Conservation (phyloP, 257 asterid genomes). For the Fraxinus quadrangulata region DNA sequence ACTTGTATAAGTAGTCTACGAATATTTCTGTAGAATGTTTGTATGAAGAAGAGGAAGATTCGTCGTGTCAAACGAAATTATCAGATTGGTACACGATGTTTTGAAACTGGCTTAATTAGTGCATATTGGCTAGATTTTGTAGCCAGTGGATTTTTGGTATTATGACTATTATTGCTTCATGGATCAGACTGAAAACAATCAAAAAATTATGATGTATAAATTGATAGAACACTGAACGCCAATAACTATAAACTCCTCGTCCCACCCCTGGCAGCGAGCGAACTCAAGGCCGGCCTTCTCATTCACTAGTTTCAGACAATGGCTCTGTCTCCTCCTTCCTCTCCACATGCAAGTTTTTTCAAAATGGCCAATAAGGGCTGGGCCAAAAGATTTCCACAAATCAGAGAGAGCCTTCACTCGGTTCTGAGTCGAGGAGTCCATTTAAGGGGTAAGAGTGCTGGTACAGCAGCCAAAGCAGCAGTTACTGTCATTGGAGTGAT, state of each 20-base stretch:
- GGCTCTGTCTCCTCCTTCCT: constrained; percentile 48
- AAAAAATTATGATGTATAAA: too few relatives aligned
- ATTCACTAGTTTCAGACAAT: constrained; percentile 43
- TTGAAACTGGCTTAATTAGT: neutral
- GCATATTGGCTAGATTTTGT: neutral
- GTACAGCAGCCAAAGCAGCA: constrained; percentile 64
- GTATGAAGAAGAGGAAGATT: too few relatives aligned
- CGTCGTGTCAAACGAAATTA: too few relatives aligned
- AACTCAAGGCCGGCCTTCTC: constrained; percentile 50
- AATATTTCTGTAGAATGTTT: too few relatives aligned
- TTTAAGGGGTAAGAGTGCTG: constrained; percentile 40
- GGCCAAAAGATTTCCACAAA: constrained; percentile 23
- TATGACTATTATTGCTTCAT: too few relatives aligned
- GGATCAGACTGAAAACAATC: too few relatives aligned
- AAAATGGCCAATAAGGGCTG: constrained; percentile 36
- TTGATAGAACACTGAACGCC: too few relatives aligned
- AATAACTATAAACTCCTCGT: too few relatives aligned
- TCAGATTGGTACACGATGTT: neutral
- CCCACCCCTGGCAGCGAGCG: neutral
- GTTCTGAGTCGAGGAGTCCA: constrained; percentile 36
- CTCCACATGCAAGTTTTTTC: constrained; percentile 39
- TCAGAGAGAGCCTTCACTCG: constrained; percentile 29
- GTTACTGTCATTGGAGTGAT: constrained; percentile 67
- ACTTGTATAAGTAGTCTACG: too few relatives aligned
- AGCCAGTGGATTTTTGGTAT: neutral